phyloP scores from a whole-genome alignment of 768 basidiomycete genomes.

The Neoboletus brunneissimus region DNA sequence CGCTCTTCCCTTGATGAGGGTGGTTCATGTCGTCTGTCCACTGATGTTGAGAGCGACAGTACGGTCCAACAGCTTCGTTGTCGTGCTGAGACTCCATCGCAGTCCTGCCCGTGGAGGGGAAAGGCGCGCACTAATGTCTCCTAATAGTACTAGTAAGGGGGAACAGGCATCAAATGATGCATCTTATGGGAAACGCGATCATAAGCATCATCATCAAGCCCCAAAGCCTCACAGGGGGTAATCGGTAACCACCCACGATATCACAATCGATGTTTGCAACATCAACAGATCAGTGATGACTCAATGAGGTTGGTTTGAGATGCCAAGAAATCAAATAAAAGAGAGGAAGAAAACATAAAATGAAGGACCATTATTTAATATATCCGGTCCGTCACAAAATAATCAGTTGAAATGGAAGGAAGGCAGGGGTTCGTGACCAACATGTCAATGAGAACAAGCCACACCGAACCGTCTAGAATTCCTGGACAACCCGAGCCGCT shows the following conservation, averaged over 20 bases:
- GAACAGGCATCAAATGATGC: not conserved
- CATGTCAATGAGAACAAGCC: not conserved
- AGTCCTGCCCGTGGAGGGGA: too few relatives aligned
- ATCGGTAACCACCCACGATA: too few relatives aligned
- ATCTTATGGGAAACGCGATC: not conserved
- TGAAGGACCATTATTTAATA: not conserved
- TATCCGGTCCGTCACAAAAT: too few relatives aligned
- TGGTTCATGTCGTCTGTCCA: too few relatives aligned
- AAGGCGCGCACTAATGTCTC: too few relatives aligned
- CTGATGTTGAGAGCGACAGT: too few relatives aligned
- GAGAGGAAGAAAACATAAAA: not conserved
- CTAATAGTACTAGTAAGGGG: not conserved
- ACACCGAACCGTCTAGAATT: constrained; percentile 5
- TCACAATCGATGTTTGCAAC: too few relatives aligned
- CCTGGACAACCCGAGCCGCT: constrained; percentile 11
- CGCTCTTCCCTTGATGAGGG: not conserved
- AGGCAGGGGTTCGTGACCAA: not conserved
- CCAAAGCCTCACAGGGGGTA: not conserved
- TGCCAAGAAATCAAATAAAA: not conserved
- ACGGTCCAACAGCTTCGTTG: too few relatives aligned
- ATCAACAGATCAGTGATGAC: not conserved
- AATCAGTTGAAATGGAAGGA: not conserved
- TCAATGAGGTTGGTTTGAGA: not conserved
- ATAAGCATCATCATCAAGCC: not conserved
- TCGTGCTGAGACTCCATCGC: not conserved